Evolutionary conservation across 2,329 filamentous ascomycete species (phyloP).

Genomic region (Chaetomiaceae sp.): DNA sequence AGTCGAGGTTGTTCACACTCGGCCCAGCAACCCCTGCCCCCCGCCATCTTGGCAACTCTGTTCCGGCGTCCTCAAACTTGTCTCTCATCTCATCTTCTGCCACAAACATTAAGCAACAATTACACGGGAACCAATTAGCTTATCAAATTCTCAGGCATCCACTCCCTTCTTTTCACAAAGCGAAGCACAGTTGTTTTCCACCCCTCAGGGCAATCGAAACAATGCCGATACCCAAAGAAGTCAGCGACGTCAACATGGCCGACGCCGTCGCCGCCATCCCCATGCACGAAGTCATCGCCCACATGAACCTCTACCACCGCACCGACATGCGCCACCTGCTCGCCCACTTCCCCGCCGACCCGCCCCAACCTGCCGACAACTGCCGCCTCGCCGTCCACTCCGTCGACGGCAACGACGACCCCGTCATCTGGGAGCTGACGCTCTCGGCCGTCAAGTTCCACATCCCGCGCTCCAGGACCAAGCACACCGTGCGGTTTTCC

Average conservation of each 20-base stretch:
- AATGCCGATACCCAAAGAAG: too few relatives aligned
- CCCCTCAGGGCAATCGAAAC: too few relatives aligned
- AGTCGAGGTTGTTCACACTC: neutral
- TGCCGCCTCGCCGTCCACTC: constrained; percentile 32
- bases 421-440: constrained; percentile 59
- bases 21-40: neutral
- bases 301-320: constrained; percentile 83
- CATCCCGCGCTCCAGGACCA: constrained; percentile 39
- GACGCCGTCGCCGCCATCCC: too few relatives aligned
- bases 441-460: constrained; percentile 56
- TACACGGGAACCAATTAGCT: too few relatives aligned
- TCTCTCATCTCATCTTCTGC: too few relatives aligned
- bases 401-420: constrained; percentile 31
- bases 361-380: constrained; percentile 28
- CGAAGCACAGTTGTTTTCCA: neutral
- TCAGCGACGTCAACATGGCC: too few relatives aligned
- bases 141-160: too few relatives aligned
- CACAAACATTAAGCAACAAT: too few relatives aligned
- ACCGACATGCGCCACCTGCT: constrained; percentile 71
- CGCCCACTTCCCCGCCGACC: constrained; percentile 60
- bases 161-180: neutral
- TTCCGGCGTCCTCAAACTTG: constrained; percentile 1
- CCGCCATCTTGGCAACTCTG: constrained; percentile 5
- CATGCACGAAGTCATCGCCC: constrained; percentile 55
- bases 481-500: constrained; percentile 53